phyloP scores from a whole-genome alignment of 305 asterid genomes.

The Caryopteris hybrid region DNA sequence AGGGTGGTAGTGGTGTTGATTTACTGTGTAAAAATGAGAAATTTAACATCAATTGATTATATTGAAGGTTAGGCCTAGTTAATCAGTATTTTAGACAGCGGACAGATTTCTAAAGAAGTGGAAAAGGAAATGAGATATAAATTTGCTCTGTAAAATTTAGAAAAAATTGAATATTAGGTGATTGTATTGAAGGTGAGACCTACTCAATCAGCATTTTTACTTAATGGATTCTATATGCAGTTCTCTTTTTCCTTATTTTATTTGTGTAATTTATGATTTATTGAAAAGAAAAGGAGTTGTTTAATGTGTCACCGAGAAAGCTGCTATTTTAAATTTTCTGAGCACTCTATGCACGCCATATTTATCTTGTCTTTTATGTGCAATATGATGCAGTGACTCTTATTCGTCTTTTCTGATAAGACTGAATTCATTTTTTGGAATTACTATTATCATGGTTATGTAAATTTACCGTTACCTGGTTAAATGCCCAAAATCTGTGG shows the following conservation, averaged over 20 bases:
- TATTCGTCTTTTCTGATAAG: not conserved
- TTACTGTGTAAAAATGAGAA: too few species aligned
- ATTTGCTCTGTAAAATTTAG: not conserved
- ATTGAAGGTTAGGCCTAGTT: too few species aligned
- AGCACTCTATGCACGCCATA: not conserved
- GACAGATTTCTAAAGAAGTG: too few species aligned
- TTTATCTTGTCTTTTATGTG: not conserved
- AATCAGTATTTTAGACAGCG: too few species aligned
- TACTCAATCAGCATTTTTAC: not conserved
- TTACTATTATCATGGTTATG: not conserved
- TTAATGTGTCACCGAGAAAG: not conserved
- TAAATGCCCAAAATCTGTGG: not conserved
- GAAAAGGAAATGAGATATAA: not conserved
- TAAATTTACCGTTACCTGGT: not conserved
- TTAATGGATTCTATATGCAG: not conserved
- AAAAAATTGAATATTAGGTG: not conserved
- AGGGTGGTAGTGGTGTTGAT: slow-evolving; percentile 1
- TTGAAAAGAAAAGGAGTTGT: not conserved
- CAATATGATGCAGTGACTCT: not conserved
- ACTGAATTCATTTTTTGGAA: not conserved
- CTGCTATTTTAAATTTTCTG: not conserved
- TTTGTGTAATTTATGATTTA: not conserved
- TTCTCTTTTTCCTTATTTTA: not conserved
- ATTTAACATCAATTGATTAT: too few species aligned
- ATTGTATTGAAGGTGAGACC: not conserved